These are phyloP conservation scores for Colletotrichum phormii DNA, from an alignment of 2,329 filamentous ascomycete species.

Conservation along the genomic window DNA sequence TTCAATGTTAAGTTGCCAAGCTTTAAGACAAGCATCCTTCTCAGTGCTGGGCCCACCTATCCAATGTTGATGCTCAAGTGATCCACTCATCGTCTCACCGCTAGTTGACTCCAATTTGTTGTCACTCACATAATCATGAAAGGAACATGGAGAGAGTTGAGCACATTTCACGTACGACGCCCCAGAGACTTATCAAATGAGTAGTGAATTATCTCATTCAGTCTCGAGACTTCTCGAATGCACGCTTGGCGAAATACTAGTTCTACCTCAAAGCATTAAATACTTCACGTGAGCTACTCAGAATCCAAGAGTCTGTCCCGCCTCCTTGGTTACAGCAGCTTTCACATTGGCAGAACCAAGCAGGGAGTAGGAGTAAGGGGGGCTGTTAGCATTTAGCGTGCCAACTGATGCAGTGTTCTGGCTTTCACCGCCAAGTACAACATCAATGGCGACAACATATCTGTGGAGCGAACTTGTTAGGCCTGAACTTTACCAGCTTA, in stretches of 20 bases:
- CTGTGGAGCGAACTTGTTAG: not conserved
- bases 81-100: not conserved
- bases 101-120: not conserved
- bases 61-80: no score
- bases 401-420: conserved; percentile 59
- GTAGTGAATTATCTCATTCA: no score
- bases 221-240: not conserved
- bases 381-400: conserved; percentile 60
- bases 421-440: conserved; percentile 52
- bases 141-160: no score
- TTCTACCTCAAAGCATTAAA: not conserved
- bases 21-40: not conserved
- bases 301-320: conserved; percentile 46
- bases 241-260: not conserved
- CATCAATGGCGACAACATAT: conserved; percentile 52
- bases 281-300: not conserved
- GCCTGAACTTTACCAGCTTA: no score
- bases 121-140: no score
- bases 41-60: no score
- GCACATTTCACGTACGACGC: no score
- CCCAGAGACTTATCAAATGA: no score
- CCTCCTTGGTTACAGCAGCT: conserved; percentile 49
- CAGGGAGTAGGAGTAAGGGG: conserved; percentile 55
- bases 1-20: not conserved
- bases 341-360: conserved; percentile 58